A percentile compares a stretch with the other conserved stretches of the same genome.
These are phyloP conservation scores for Sphagnum fallax DNA, from an alignment of 228 moss, liverwort and hornwort genomes.

Conservation along the genomic window DNA sequence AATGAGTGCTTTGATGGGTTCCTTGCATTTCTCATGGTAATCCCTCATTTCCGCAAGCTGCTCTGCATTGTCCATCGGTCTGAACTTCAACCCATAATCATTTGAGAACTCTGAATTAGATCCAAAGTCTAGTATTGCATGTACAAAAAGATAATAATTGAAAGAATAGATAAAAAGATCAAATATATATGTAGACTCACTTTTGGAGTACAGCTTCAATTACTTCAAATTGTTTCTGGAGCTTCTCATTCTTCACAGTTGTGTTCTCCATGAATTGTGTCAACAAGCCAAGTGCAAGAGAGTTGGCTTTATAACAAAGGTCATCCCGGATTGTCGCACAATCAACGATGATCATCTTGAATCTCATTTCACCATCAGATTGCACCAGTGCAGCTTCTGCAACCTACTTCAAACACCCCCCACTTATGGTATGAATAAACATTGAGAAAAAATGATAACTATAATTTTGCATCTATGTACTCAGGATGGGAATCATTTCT, in stretches of 20 bases:
- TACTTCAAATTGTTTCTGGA: conserved; percentile 42
- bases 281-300: conserved; percentile 35
- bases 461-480: background rate
- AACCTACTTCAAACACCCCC: conserved; percentile 21
- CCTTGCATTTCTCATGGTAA: conserved; percentile 34
- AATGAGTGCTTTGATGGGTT: conserved; percentile 39
- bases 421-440: no score
- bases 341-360: conserved; percentile 45
- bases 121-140: background rate
- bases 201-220: conserved; percentile 47
- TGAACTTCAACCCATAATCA: conserved; percentile 5
- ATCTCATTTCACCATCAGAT: conserved; percentile 45
- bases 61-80: conserved; percentile 60
- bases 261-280: conserved; percentile 60
- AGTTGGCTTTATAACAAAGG: conserved; percentile 36
- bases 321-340: conserved; percentile 56
- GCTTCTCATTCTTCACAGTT: conserved; percentile 32
- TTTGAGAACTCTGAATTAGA: background rate
- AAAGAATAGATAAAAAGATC: background rate
- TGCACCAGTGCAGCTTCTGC: conserved; percentile 47
- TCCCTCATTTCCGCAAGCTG: conserved; percentile 47
- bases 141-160: background rate
- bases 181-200: conserved; percentile 15
- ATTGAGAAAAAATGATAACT: no score
- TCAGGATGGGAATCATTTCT: background rate